Evolutionary conservation across 305 asterid genomes (phyloP).

Genomic region (Plantago rigida): DNA sequence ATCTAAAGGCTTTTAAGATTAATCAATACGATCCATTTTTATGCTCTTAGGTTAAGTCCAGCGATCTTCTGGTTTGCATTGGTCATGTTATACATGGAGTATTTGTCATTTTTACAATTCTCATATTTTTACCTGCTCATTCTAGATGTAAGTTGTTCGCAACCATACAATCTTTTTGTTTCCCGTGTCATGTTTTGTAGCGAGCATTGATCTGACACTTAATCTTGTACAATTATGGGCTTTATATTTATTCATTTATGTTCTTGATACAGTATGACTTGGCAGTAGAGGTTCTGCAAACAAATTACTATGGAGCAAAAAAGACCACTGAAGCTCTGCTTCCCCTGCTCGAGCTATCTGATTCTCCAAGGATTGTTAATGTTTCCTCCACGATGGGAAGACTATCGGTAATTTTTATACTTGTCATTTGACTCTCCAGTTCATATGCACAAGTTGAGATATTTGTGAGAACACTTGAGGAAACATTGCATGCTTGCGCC

Average conservation of each 20-base stretch:
- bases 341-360: conserved; percentile 40
- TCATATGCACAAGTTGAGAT: not conserved
- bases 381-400: conserved; percentile 34
- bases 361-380: conserved; percentile 50
- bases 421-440: not conserved
- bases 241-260: not conserved
- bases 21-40: not conserved
- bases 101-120: too few relatives aligned
- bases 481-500: too few relatives aligned
- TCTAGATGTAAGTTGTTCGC: not conserved
- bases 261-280: conserved; percentile 28
- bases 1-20: not conserved
- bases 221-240: not conserved
- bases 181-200: not conserved
- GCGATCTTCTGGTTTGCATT: not conserved
- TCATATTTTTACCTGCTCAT: not conserved
- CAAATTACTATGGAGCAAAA: conserved; percentile 46
- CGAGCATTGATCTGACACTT: not conserved
- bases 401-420: conserved; percentile 27
- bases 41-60: not conserved
- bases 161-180: not conserved
- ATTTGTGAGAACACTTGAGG: too few relatives aligned
- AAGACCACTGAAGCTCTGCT: conserved; percentile 35
- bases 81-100: too few relatives aligned
- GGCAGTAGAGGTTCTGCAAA: conserved; percentile 32